These are phyloP conservation scores for Panicum virgatum DNA, from an alignment of 202 grass and related monocot genomes.

Conservation along the genomic window DNA sequence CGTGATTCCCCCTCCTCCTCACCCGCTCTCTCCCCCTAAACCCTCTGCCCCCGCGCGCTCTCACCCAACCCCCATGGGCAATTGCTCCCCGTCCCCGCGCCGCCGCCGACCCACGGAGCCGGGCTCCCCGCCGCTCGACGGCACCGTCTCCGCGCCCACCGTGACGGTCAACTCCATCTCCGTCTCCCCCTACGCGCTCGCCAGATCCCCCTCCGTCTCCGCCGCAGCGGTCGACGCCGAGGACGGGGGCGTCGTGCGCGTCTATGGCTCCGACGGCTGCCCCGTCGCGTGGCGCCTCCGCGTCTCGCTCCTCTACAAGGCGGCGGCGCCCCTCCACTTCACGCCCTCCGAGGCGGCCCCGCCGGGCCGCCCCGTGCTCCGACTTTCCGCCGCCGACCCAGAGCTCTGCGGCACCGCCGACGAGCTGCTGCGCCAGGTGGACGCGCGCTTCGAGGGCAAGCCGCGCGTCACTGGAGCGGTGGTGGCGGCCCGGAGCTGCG, in stretches of 20 bases:
- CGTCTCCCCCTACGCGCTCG: conserved; percentile 47
- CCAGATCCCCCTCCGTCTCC: conserved; percentile 47
- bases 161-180: neutral
- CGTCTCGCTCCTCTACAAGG: conserved; percentile 88
- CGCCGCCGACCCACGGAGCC: conserved; percentile 34
- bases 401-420: conserved; percentile 65
- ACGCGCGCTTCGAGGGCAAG: conserved; percentile 69
- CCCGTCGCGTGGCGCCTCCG: conserved; percentile 74
- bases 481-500: too few relatives aligned
- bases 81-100: conserved; percentile 65
- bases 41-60: neutral
- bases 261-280: conserved; percentile 86
- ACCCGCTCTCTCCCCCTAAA: too few relatives aligned
- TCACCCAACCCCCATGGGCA: conserved; percentile 25
- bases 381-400: conserved; percentile 61
- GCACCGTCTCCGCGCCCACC: neutral
- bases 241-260: conserved; percentile 49
- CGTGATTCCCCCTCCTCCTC: too few relatives aligned
- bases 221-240: conserved; percentile 20
- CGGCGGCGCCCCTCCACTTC: conserved; percentile 72
- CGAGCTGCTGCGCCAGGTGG: conserved; percentile 70
- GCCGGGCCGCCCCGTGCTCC: conserved; percentile 73
- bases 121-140: conserved; percentile 12
- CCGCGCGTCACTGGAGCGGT: too few relatives aligned
- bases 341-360: conserved; percentile 72